Base-by-base conservation (phyloP, 345 rosid genomes). In the Salix dunnii region DNA sequence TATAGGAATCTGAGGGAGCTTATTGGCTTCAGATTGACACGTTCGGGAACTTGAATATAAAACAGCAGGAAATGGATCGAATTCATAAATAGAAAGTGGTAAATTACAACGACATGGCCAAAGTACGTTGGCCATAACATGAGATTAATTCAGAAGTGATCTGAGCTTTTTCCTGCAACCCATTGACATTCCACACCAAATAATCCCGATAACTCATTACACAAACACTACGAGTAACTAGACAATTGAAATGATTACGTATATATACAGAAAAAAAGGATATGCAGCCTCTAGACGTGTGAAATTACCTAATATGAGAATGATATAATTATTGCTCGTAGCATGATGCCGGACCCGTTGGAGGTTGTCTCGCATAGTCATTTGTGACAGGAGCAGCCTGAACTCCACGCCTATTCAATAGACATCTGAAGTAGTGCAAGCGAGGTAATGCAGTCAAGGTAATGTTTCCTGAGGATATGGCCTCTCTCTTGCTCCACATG, bases 381-480 rank as follows among this genome's bases (percentile, higher is more conserved):
- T 91, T 93, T 27, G 83, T 67, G 36, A 88, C 94, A 0, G 99
- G 97, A 82, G 97, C 97, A 8, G 98, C 97, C 67, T 80, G 89
- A 76, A 93, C 85, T 64, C 97, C 98, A 0, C 97, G 92, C 70
- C 86, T 77, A 78, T 90, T 92, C 87, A 96, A 64, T 43, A 93
- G 87, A 90, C 99, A 96, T 83, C 98, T 83, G 88, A 96, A 92
- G 85, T 93, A 90, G 48, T 87, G 97, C 21, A 91, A 71, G n/a
- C 97, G 89, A 0, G 94, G 96, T 80, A 88, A 77, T 72, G 85
- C 91, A 0, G 92, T 88, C 81, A 73, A 35, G 42, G 80, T 87
- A 51, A 89, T 70, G 61, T 87, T 87, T 36, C 83, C 86, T 0
- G 81, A 16, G 2, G 97, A 87, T 74, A 81, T 88, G 13, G 86